Evolutionary conservation across 2,329 filamentous ascomycete species (phyloP), one percentile per base, ranked within the genome.

Genomic region (Ophiocordyceps australis): DNA sequence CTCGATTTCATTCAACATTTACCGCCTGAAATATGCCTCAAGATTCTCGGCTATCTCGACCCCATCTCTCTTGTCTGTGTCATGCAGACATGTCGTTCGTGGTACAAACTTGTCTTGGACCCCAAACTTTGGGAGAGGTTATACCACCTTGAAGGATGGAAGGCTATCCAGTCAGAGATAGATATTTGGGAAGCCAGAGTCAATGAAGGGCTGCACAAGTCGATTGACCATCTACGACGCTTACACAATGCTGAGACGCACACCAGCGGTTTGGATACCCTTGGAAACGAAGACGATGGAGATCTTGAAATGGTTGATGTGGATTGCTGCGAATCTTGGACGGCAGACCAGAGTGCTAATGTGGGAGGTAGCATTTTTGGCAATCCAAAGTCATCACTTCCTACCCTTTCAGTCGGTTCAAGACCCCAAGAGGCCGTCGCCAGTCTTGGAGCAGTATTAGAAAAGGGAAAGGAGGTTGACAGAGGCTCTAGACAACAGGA

Each of bases 1-100:
- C 86, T 94, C 52, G 81, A 98, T 51, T 93, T 93, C 28, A 72
- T 93, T 22, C 59, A 70, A 35, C 73, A 81, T 40, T 67, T 98
- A 1, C 89, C 89, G 0, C 72, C 80, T 15, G 89, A 98, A 47
- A 78, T 98, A 39, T 91, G 82, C 32, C 73, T 89, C 23, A 77
- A 91, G 41, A 76, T 95, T 23, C 74, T 98, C 22, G 74, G 77
- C 11, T 89, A 83, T 42, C 72, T 98, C 25, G 78, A 85, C 28
- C 77, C 83, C 1, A 48, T 71, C 16, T 89, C 83, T 1, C 60
- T 98, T 20, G 62, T 95, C 29, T 71, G 68, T 25, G 79, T 85
- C 3, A 81, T 82, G 1, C 65, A 70, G 23, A 72, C 82, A 11
- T 94, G 82, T 19, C 72, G 74, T 24, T 61, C 72, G 34, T 98